Evolutionary conservation across 768 basidiomycete species (phyloP).

Genomic region (Mycena kentingensis): DNA sequence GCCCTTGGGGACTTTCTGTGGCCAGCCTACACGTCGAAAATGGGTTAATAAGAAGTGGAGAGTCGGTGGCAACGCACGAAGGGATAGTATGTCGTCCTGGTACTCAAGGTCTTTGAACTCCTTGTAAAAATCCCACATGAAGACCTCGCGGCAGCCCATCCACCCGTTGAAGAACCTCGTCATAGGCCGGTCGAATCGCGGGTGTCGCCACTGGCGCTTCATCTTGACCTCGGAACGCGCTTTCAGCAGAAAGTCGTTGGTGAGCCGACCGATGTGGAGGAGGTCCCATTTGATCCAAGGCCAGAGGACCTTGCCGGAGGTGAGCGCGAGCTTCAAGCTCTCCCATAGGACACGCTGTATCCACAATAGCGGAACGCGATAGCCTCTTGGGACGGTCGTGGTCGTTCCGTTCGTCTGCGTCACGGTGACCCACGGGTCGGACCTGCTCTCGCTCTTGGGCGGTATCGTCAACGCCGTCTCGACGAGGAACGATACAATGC

Average conservation of each 20-base stretch:
- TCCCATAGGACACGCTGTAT: conserved; percentile 20
- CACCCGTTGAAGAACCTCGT: conserved; percentile 24
- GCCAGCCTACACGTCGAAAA: conserved; percentile 12
- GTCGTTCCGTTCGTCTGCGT: conserved; percentile 3
- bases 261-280: conserved; percentile 18
- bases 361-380: conserved; percentile 20
- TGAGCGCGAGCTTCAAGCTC: conserved; percentile 13
- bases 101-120: conserved; percentile 24
- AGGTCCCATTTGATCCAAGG: conserved; percentile 18
- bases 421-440: conserved; percentile 20
- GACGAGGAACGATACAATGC: conserved; percentile 15
- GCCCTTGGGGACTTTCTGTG: conserved; percentile 22
- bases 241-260: conserved; percentile 10
- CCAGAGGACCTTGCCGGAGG: conserved; percentile 18
- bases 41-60: not conserved
- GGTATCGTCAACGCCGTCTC: conserved; percentile 15
- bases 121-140: conserved; percentile 17
- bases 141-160: conserved; percentile 20
- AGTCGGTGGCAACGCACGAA: conserved; percentile 15
- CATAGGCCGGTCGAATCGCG: conserved; percentile 16
- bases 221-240: conserved; percentile 15
- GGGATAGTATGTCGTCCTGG: conserved; percentile 19
- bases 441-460: conserved; percentile 16
- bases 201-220: conserved; percentile 20
- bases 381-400: conserved; percentile 19